Evolutionary conservation across 768 basidiomycete genomes (phyloP).

Genomic region (Mycena venus): DNA sequence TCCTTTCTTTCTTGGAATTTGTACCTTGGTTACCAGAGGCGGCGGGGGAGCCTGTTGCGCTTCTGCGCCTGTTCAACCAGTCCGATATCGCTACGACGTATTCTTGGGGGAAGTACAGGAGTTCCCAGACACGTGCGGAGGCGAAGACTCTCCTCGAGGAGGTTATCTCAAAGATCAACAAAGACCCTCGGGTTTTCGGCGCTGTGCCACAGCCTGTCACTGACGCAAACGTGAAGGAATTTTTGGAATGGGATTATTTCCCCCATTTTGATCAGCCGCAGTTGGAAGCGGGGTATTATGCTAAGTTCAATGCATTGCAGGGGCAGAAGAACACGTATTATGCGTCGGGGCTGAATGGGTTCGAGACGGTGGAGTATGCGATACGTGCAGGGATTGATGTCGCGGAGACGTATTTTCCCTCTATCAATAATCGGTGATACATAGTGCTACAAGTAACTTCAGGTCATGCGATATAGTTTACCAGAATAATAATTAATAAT

Average conservation of each 20-base stretch:
- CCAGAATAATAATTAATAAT: background rate
- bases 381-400: slow-evolving; percentile 14
- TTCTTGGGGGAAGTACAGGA: slow-evolving; percentile 2
- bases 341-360: slow-evolving; percentile 17
- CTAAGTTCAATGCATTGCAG: slow-evolving; percentile 9
- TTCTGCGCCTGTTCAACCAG: slow-evolving; percentile 17
- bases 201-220: slow-evolving; percentile 4
- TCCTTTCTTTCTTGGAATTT: slow-evolving; percentile 17
- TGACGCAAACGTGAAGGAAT: slow-evolving; percentile 10
- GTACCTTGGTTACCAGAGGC: slow-evolving; percentile 16
- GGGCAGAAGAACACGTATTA: slow-evolving; percentile 14
- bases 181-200: background rate
- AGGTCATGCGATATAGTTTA: slow-evolving; percentile 3
- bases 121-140: slow-evolving; percentile 1
- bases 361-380: slow-evolving; percentile 15
- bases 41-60: slow-evolving; percentile 13
- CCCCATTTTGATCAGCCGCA: slow-evolving; percentile 11
- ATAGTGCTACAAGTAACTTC: slow-evolving; percentile 9
- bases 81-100: slow-evolving; percentile 13
- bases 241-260: slow-evolving; percentile 12
- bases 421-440: slow-evolving; percentile 9
- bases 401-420: slow-evolving; percentile 9
- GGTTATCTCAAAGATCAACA: background rate
- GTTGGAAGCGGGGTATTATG: slow-evolving; percentile 11
- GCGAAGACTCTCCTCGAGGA: slow-evolving; percentile 1